Conservation (phyloP, 805 yeast species). For the Clavispora asparagi region DNA sequence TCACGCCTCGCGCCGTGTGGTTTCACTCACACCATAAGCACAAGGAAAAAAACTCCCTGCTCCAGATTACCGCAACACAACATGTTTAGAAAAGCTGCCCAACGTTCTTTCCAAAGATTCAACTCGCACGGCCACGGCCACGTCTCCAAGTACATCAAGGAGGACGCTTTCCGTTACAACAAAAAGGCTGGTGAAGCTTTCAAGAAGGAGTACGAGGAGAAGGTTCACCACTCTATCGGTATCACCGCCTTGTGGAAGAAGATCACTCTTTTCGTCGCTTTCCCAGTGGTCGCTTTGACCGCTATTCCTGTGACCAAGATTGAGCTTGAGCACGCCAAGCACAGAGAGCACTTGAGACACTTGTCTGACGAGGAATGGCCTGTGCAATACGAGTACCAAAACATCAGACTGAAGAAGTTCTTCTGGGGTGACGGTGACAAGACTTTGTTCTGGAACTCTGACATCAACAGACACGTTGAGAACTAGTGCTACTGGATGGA, state of each 20-base stretch:
- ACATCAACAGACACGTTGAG: constrained; percentile 79
- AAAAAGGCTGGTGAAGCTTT: constrained; percentile 69
- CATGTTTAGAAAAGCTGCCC: constrained; percentile 35
- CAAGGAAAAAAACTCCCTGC: neutral
- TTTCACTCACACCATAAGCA: neutral
- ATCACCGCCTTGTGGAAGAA: constrained; percentile 83
- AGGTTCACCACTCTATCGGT: constrained; percentile 72
- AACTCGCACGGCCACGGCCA: constrained; percentile 37
- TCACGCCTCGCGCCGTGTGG: constrained; percentile 6
- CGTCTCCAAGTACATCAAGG: constrained; percentile 37
- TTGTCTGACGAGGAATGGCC: constrained; percentile 92
- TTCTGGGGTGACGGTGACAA: constrained; percentile 99
- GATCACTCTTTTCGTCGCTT: constrained; percentile 71
- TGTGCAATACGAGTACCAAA: constrained; percentile 82
- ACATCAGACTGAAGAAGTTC: constrained; percentile 79
- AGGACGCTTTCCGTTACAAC: constrained; percentile 39
- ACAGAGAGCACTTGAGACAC: constrained; percentile 71
- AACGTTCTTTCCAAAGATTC: constrained; percentile 37
- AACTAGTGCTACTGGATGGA: constrained; percentile 1
- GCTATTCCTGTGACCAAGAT: constrained; percentile 76
- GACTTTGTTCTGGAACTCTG: constrained; percentile 94
- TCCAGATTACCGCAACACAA: neutral
- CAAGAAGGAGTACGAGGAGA: constrained; percentile 54
- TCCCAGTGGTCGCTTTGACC: constrained; percentile 74
- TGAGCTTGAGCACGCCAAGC: constrained; percentile 87